These are phyloP conservation scores for Neoboletus subvelutipes DNA, from an alignment of 768 basidiomycete species.

Conservation along the genomic window DNA sequence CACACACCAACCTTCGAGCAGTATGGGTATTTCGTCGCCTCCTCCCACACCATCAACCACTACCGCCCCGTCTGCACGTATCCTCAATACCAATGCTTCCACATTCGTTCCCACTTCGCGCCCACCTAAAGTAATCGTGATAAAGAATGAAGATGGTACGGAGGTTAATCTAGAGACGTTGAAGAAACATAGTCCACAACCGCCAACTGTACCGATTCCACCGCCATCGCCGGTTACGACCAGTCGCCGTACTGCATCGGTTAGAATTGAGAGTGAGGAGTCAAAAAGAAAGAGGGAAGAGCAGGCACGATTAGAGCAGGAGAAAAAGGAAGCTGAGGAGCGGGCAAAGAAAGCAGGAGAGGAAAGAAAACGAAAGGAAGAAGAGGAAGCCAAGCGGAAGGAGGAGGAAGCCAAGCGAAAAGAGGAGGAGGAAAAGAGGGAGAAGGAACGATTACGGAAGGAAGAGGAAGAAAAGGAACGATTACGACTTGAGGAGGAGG, in stretches of 20 bases:
- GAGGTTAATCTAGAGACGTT: constrained; percentile 62
- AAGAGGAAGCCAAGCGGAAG: constrained; percentile 43
- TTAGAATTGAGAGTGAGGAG: constrained; percentile 67
- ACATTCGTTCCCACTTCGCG: constrained; percentile 61
- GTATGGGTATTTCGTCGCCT: constrained; percentile 51
- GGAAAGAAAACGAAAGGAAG: constrained; percentile 40
- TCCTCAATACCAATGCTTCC: constrained; percentile 62
- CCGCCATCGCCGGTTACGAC: constrained; percentile 34
- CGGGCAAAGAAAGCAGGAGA: constrained; percentile 37
- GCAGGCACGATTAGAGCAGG: constrained; percentile 41
- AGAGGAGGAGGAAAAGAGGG: constrained; percentile 45
- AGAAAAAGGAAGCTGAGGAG: constrained; percentile 40
- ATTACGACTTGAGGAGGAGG: constrained; percentile 33
- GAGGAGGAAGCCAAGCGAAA: constrained; percentile 42
- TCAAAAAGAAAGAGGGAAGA: constrained; percentile 50
- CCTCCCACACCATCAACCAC: constrained; percentile 66
- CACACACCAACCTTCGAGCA: constrained; percentile 45
- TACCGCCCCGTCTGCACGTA: constrained; percentile 37
- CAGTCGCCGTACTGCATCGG: constrained; percentile 31
- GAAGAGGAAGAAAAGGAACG: constrained; percentile 42
- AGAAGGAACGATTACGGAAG: constrained; percentile 37
- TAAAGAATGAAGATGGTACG: constrained; percentile 64
- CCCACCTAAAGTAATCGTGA: constrained; percentile 44
- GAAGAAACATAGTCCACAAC: constrained; percentile 45
- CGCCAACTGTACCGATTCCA: constrained; percentile 40